phyloP scores from a whole-genome alignment of 495 filamentous ascomycete genomes.

The Penicillium herquei region DNA sequence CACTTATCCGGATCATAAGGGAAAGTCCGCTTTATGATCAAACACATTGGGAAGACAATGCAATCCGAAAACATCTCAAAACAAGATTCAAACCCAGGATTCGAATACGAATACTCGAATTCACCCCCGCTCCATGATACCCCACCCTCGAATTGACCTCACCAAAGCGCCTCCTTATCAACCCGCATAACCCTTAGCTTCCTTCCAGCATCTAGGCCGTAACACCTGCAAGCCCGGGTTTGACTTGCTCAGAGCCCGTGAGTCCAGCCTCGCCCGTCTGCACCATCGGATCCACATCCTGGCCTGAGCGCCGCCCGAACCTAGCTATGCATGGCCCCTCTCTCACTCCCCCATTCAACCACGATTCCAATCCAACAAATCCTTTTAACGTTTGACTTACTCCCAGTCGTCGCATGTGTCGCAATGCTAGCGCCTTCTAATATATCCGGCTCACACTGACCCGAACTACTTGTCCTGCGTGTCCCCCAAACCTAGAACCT shows the following conservation, averaged over 20 bases:
- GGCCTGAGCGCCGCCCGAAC: slow-evolving; percentile 21
- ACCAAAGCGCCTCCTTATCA: slow-evolving; percentile 11
- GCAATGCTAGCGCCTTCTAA: neutral
- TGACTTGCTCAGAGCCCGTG: slow-evolving; percentile 9
- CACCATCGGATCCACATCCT: slow-evolving; percentile 16
- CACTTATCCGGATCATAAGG: too few species aligned
- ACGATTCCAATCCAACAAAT: neutral
- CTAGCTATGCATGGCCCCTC: slow-evolving; percentile 6
- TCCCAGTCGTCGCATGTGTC: neutral
- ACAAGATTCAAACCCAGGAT: too few species aligned
- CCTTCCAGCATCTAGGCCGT: slow-evolving; percentile 4
- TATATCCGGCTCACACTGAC: neutral
- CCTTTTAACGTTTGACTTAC: neutral
- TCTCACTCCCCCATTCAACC: neutral
- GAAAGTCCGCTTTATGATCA: neutral
- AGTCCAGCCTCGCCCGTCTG: slow-evolving; percentile 16
- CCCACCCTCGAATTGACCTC: neutral
- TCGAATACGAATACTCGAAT: neutral
- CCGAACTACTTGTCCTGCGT: too few species aligned
- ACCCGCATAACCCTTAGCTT: slow-evolving; percentile 3
- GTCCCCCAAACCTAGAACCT: too few species aligned
- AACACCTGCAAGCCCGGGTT: slow-evolving; percentile 12
- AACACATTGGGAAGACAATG: neutral
- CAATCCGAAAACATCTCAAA: neutral
- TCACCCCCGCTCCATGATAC: neutral